A percentile compares a stretch with the other conserved stretches of the same genome.
These are phyloP conservation scores for Aspergillus sojae DNA, from an alignment of 2,329 filamentous ascomycete species.

Conservation along the genomic window DNA sequence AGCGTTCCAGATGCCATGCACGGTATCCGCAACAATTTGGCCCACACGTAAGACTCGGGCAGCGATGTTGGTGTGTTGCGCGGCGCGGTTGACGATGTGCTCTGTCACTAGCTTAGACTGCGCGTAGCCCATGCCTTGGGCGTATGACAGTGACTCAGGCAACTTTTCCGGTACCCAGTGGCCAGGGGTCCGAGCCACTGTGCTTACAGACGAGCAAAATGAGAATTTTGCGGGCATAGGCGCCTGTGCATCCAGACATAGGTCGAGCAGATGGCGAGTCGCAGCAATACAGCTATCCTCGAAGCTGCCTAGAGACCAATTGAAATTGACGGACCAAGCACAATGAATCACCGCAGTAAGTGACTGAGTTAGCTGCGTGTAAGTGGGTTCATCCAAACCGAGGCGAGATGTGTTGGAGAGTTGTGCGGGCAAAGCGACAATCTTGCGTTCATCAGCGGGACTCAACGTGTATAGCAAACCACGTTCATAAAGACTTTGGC, in stretches of 20 bases:
- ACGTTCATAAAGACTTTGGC: constrained; percentile 44
- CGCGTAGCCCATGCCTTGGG: constrained; percentile 45
- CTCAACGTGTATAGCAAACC: constrained; percentile 13
- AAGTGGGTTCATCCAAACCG: constrained; percentile 49
- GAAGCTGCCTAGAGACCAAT: constrained; percentile 58
- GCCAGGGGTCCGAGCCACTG: constrained; percentile 36
- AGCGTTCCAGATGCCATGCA: constrained; percentile 19
- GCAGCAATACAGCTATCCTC: constrained; percentile 55
- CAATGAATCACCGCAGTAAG: constrained; percentile 62
- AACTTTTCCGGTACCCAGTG: constrained; percentile 37
- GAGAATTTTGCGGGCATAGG: constrained; percentile 9
- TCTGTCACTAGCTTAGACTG: constrained; percentile 40
- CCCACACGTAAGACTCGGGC: constrained; percentile 34
- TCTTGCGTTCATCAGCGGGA: constrained; percentile 32
- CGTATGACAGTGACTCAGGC: constrained; percentile 34
- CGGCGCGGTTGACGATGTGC: constrained; percentile 28
- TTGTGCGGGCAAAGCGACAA: constrained; percentile 51
- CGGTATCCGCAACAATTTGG: constrained; percentile 35
- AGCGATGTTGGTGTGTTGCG: constrained; percentile 14
- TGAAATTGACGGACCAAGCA: constrained; percentile 70
- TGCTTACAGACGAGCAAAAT: constrained; percentile 54
- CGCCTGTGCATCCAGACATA: constrained; percentile 35
- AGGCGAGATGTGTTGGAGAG: constrained; percentile 50
- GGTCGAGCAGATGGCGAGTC: constrained; percentile 46
- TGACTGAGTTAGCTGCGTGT: constrained; percentile 44